These are phyloP conservation scores for Phyllosticta capitalensis DNA, from an alignment of 2,329 filamentous ascomycete species.

Conservation along the genomic window DNA sequence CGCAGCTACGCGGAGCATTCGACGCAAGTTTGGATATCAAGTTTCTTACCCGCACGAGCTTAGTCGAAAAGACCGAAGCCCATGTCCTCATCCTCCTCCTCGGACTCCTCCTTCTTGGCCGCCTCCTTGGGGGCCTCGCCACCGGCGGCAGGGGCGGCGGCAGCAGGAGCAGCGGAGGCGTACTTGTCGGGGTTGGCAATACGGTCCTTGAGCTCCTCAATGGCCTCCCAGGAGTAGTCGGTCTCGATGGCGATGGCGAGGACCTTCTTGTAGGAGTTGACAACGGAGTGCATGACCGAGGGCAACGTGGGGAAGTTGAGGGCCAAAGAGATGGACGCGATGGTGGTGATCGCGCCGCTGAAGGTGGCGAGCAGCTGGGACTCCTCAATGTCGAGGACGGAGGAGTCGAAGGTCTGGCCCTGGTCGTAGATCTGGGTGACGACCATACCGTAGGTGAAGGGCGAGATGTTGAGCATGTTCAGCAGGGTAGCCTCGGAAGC, in stretches of 20 bases:
- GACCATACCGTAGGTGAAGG: constrained; percentile 98
- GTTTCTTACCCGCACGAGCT: constrained; percentile 13
- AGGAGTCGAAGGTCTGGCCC: constrained; percentile 81
- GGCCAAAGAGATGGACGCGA: constrained; percentile 85
- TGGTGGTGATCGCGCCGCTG: constrained; percentile 69
- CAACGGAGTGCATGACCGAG: constrained; percentile 88
- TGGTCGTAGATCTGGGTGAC: constrained; percentile 95
- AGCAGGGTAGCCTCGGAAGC: constrained; percentile 96
- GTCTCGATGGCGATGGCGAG: constrained; percentile 83
- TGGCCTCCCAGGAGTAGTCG: constrained; percentile 89
- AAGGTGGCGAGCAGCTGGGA: constrained; percentile 84
- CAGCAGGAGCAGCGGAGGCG: constrained; percentile 68
- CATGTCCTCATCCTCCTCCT: constrained; percentile 47
- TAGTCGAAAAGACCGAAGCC: constrained; percentile 48
- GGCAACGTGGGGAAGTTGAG: constrained; percentile 92
- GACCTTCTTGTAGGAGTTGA: constrained; percentile 98
- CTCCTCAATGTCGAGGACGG: constrained; percentile 88
- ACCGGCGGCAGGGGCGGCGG: constrained; percentile 43
- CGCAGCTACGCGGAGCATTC: constrained; percentile 1
- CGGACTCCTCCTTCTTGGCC: constrained; percentile 43
- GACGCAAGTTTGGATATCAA: background rate
- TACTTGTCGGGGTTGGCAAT: constrained; percentile 98
- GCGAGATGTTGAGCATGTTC: constrained; percentile 99
- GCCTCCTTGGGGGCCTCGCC: constrained; percentile 37
- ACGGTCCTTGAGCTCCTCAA: constrained; percentile 97